These are phyloP conservation scores for Neocucurbitaria cava DNA, from an alignment of 2,329 filamentous ascomycete genomes.

Conservation along the genomic window DNA sequence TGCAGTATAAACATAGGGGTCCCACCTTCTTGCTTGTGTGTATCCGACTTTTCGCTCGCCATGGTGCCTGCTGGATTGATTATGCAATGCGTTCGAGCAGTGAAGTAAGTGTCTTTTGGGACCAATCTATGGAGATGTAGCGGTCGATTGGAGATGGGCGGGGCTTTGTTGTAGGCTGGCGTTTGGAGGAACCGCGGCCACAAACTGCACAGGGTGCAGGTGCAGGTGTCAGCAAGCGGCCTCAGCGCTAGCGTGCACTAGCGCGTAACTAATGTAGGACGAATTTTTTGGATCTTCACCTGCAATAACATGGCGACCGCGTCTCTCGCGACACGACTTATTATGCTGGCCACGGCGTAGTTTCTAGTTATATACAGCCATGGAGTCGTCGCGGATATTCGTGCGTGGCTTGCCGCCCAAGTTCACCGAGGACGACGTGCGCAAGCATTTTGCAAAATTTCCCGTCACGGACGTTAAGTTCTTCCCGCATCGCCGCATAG, in stretches of 20 bases:
- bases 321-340: constrained; percentile 4
- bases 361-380: constrained; percentile 13
- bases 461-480: constrained; percentile 91
- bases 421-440: constrained; percentile 83
- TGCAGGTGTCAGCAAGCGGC: constrained; percentile 4
- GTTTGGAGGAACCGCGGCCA: constrained; percentile 19
- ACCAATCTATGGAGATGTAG: constrained; percentile 7
- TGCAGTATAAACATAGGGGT: constrained; percentile 48
- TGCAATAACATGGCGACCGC: neutral
- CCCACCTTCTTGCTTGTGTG: constrained; percentile 52
- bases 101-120: neutral
- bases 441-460: constrained; percentile 83
- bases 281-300: constrained; percentile 18
- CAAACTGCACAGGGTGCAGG: no score
- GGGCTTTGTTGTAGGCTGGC: constrained; percentile 23
- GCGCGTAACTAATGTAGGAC: constrained; percentile 1
- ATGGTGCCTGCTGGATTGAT: constrained; percentile 35
- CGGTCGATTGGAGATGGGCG: constrained; percentile 12
- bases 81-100: neutral
- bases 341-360: constrained; percentile 25
- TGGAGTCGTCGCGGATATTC: constrained; percentile 81
- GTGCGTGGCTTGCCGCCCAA: constrained; percentile 80
- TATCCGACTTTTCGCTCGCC: constrained; percentile 71
- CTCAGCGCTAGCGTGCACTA: constrained; percentile 5
- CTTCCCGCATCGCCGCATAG: constrained; percentile 87